A percentile compares a stretch with the other conserved stretches of the same genome.
phyloP scores from a whole-genome alignment of 2,329 filamentous ascomycete species.

The Cytospora chrysosperma region DNA sequence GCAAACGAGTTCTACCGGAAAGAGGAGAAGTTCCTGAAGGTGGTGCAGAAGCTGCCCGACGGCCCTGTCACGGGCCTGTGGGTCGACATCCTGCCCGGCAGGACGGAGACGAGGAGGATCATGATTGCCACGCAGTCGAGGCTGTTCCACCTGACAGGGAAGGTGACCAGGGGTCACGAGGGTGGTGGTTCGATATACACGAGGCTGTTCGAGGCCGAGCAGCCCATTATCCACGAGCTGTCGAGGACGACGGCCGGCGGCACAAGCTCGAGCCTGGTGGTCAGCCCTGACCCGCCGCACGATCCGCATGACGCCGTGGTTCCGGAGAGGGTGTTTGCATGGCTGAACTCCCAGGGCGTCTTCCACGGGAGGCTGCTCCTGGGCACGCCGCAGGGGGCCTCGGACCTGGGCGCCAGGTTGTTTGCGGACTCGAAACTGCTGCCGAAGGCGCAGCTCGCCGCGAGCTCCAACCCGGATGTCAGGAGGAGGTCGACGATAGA shows the following conservation, averaged over 20 bases:
- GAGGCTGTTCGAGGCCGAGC: conserved; percentile 83
- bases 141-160: conserved; percentile 79
- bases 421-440: conserved; percentile 79
- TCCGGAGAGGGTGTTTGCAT: conserved; percentile 77
- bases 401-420: conserved; percentile 69
- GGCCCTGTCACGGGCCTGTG: conserved; percentile 83
- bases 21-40: conserved; percentile 89
- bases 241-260: conserved; percentile 53
- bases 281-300: conserved; percentile 69
- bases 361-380: conserved; percentile 79
- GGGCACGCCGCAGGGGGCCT: conserved; percentile 47
- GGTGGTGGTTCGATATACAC: conserved; percentile 84
- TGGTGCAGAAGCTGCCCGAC: conserved; percentile 78
- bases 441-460: conserved; percentile 65
- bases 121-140: conserved; percentile 76
- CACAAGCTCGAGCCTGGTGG: conserved; percentile 65
- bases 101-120: conserved; percentile 69
- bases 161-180: conserved; percentile 71
- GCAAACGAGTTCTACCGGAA: conserved; percentile 92
- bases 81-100: conserved; percentile 70
- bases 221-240: conserved; percentile 73
- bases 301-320: conserved; percentile 57
- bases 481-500: conserved; percentile 68
- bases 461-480: conserved; percentile 63
- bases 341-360: conserved; percentile 84